A percentile compares a stretch with the other conserved stretches of the same genome.
phyloP scores from a whole-genome alignment of 805 yeast genomes.

The Ogataea ramenticola region DNA sequence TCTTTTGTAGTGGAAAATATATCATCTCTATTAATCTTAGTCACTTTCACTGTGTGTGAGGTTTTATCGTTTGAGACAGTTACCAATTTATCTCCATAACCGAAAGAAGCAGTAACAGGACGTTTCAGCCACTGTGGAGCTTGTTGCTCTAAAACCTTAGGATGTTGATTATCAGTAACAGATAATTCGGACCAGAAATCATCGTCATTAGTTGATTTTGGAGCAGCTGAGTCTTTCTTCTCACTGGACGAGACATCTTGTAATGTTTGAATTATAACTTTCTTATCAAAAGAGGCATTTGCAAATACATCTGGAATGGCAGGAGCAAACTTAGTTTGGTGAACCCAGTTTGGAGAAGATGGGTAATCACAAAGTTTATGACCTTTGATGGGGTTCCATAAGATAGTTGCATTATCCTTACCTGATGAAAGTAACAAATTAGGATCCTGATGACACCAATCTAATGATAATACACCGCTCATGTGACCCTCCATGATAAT shows the following conservation, averaged over 20 bases:
- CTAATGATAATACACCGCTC: constrained; percentile 82
- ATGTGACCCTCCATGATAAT: constrained; percentile 68
- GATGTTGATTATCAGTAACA: constrained; percentile 61
- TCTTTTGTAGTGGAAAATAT: constrained; percentile 28
- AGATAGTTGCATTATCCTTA: constrained; percentile 75
- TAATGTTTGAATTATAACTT: constrained; percentile 70
- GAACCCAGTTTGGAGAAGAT: constrained; percentile 88
- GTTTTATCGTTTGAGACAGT: constrained; percentile 31
- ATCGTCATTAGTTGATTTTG: constrained; percentile 43
- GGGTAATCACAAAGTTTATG: constrained; percentile 80
- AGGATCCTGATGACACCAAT: constrained; percentile 88
- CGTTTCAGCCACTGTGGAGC: constrained; percentile 87
- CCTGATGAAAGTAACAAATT: constrained; percentile 81
- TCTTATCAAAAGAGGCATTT: constrained; percentile 81
- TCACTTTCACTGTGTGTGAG: constrained; percentile 33
- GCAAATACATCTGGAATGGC: constrained; percentile 84
- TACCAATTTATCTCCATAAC: constrained; percentile 88
- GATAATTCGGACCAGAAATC: constrained; percentile 85
- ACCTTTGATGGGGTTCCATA: constrained; percentile 87
- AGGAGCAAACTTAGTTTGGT: constrained; percentile 84
- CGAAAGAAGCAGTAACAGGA: constrained; percentile 73
- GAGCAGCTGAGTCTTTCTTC: constrained; percentile 38
- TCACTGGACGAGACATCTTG: constrained; percentile 78
- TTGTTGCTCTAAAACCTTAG: constrained; percentile 62
- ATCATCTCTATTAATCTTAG: constrained; percentile 32